Conservation (phyloP, 129 eudicot genomes). For the Flaveria sonorensis region DNA sequence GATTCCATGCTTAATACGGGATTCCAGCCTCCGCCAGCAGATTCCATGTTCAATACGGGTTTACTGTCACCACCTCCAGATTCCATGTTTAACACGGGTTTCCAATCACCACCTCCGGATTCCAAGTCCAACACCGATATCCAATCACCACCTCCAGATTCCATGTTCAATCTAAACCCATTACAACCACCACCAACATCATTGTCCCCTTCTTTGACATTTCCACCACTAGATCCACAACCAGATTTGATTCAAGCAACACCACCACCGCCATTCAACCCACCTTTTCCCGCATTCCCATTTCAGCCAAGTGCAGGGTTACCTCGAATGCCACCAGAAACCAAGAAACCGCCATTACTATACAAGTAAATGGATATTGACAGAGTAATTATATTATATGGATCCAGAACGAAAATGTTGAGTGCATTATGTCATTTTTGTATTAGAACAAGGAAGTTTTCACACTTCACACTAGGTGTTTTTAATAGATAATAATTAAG, state of each 20-base stretch:
- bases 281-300: conserved; percentile 64
- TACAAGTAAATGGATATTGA: not conserved
- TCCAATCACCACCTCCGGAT: conserved; percentile 47
- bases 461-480: not conserved
- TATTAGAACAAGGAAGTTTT: not conserved
- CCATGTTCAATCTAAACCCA: not conserved
- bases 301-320: conserved; percentile 61
- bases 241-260: conserved; percentile 37
- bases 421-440: no score
- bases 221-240: conserved; percentile 33
- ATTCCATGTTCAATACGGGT: not conserved
- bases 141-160: conserved; percentile 13
- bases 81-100: conserved; percentile 23
- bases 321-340: conserved; percentile 65
- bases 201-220: conserved; percentile 37
- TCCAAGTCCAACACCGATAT: conserved; percentile 5
- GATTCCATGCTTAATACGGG: not conserved
- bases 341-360: conserved; percentile 34
- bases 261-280: conserved; percentile 38
- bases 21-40: conserved; percentile 2
- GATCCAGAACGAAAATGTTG: not conserved
- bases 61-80: conserved; percentile 45
- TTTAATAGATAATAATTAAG: not conserved
- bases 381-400: not conserved
- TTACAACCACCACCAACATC: conserved; percentile 18